Evolutionary conservation across 768 basidiomycete genomes (phyloP).

Genomic region (Leucocoprinus leucothites): DNA sequence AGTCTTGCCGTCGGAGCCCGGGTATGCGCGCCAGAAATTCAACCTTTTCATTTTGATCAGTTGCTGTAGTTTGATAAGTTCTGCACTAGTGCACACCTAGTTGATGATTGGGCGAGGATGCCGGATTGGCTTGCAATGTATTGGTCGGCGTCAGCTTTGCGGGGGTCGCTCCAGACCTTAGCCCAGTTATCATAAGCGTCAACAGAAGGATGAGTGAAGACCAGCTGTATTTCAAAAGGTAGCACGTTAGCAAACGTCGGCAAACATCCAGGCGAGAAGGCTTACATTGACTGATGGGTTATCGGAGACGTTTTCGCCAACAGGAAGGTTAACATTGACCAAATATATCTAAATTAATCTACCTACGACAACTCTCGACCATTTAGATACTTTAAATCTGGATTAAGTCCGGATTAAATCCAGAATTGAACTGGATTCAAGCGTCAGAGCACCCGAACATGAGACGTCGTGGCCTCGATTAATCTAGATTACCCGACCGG

Average conservation of each 20-base stretch:
- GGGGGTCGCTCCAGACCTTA: slow-evolving; percentile 50
- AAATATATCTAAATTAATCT: too few relatives aligned
- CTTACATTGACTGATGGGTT: slow-evolving; percentile 62
- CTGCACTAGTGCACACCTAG: slow-evolving; percentile 32
- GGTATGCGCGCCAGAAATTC: slow-evolving; percentile 62
- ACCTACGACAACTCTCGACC: too few relatives aligned
- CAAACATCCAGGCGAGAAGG: slow-evolving; percentile 7
- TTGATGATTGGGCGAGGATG: slow-evolving; percentile 54
- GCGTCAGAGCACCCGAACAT: too few relatives aligned
- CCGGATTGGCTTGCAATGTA: slow-evolving; percentile 51
- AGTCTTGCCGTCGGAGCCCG: slow-evolving; percentile 41
- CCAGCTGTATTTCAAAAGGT: slow-evolving; percentile 33
- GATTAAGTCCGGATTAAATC: too few relatives aligned
- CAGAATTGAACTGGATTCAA: too few relatives aligned
- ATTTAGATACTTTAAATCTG: too few relatives aligned
- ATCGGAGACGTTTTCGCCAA: slow-evolving; percentile 50
- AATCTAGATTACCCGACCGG: too few relatives aligned
- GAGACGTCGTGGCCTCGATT: too few relatives aligned
- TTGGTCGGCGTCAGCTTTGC: slow-evolving; percentile 52
- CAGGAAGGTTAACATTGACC: slow-evolving; percentile 60
- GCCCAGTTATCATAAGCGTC: slow-evolving; percentile 70
- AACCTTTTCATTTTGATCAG: slow-evolving; percentile 20
- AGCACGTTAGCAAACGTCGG: not conserved
- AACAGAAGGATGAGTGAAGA: slow-evolving; percentile 61
- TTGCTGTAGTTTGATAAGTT: too few relatives aligned